Evolutionary conservation across 495 filamentous ascomycete genomes (phyloP), one percentile per base, ranked within the genome.

Genomic region (Barbatosphaeria neglecta): DNA sequence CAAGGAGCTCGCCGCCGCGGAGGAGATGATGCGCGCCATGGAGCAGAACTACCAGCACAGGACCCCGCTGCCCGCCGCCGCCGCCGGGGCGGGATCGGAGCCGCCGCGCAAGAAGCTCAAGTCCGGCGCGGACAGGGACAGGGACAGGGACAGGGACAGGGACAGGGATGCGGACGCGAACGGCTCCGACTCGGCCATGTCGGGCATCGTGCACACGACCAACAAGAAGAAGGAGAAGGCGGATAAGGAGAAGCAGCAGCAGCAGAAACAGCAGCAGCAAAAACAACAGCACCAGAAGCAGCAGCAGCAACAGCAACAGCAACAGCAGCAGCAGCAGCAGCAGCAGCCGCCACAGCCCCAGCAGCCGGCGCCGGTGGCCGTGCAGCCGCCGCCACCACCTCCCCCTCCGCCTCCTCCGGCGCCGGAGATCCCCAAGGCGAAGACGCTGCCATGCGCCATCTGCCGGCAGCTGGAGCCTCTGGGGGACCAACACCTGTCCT

Each of bases 381-480:
- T 9, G 9, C 24, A 4, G 24, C 4, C 24, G 4, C 24, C 24
- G 4, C 31, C 31, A 35, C 31, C 59, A 6, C 53, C 56, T 5
- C 67, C 69, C 8, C 62, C 64, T 13, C 50, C 64, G 0, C 69
- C 76, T 9, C 78, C 77, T 20, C 74, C 85, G 2, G 61, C 74
- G 8, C 80, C 82, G 15, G 86, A 90, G 57, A 74, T 81, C 28
- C 85, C 87, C 2, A 84, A 82, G 55, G 78, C 85, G 38, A 85
- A 81, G 48, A 75, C 74, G 8, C 67, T 95, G 33, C 84, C 90
- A 15, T 98, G 92, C 61, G 85, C 86, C 15, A 75, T 98, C 45
- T 98, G 92, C 68, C 69, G 71, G 45, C 71, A 82, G 57, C 68
- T 86, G 50, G 86, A 89, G 35, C 80, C 82, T 3, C 56, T 68